These are phyloP conservation scores for Mycena sp. DNA, from an alignment of 1,284 basidiomycete genomes.

Conservation along the genomic window DNA sequence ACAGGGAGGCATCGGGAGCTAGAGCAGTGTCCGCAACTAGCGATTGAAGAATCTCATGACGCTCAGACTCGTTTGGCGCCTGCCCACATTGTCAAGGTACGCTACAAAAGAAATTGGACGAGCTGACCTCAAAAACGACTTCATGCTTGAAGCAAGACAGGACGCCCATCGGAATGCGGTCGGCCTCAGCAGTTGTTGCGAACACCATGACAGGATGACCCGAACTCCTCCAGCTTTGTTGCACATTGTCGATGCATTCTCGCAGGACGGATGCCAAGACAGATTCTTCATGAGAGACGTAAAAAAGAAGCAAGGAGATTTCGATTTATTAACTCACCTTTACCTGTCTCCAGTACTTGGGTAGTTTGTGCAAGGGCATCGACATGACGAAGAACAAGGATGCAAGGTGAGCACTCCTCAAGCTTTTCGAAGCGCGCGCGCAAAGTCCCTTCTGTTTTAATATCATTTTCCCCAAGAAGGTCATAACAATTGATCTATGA, in stretches of 20 bases:
- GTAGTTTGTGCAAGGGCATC: slow-evolving; percentile 85
- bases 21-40: slow-evolving; percentile 58
- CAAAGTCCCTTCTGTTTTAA: slow-evolving; percentile 83
- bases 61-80: slow-evolving; percentile 85
- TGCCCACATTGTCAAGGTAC: slow-evolving; percentile 43
- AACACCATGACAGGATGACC: slow-evolving; percentile 79
- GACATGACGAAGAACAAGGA: slow-evolving; percentile 85
- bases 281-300: slow-evolving; percentile 56
- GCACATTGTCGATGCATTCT: slow-evolving; percentile 71
- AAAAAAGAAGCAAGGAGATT: neutral
- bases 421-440: slow-evolving; percentile 86
- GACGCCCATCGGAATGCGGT: slow-evolving; percentile 73
- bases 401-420: slow-evolving; percentile 83
- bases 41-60: slow-evolving; percentile 69
- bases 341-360: slow-evolving; percentile 72
- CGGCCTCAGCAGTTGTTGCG: slow-evolving; percentile 79
- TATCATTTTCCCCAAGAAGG: slow-evolving; percentile 82
- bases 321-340: slow-evolving; percentile 54
- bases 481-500: slow-evolving; percentile 89
- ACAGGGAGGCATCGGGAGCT: slow-evolving; percentile 83
- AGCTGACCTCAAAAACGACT: slow-evolving; percentile 74
- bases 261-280: slow-evolving; percentile 68
- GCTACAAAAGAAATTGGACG: neutral
- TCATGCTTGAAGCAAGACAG: slow-evolving; percentile 91
- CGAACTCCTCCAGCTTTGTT: slow-evolving; percentile 63